Evolutionary conservation across 108 stramenopile genomes (phyloP).

Genomic region (Discostella stelligeroides): DNA sequence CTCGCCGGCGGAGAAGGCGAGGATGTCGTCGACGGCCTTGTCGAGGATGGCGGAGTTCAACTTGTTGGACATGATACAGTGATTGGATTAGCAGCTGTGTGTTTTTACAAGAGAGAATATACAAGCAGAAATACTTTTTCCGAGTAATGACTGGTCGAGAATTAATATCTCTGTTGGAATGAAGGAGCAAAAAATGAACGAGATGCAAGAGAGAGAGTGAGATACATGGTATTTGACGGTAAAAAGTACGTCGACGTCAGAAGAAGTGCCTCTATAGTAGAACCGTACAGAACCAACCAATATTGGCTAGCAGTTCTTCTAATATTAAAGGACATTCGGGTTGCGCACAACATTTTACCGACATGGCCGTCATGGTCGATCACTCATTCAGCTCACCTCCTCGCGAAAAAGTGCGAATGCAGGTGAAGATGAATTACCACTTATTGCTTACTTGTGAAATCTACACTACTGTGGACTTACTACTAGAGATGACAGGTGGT

Average conservation of each 20-base stretch:
- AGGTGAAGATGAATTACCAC: background rate
- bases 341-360: too few relatives aligned
- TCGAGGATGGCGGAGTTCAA: slow-evolving; percentile 87
- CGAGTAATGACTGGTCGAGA: slow-evolving; percentile 79
- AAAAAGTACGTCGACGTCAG: too few relatives aligned
- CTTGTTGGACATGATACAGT: slow-evolving; percentile 77
- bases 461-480: too few relatives aligned
- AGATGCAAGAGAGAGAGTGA: too few relatives aligned
- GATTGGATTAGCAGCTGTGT: slow-evolving; percentile 14
- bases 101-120: background rate
- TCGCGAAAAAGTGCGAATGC: slow-evolving; percentile 46
- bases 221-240: too few relatives aligned
- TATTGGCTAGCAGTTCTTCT: too few relatives aligned
- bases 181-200: slow-evolving; percentile 1
- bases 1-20: slow-evolving; percentile 57
- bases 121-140: slow-evolving; percentile 31
- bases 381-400: slow-evolving; percentile 35
- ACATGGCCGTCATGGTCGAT: background rate
- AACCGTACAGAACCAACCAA: too few relatives aligned
- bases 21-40: slow-evolving; percentile 57
- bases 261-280: too few relatives aligned
- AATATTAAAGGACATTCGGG: too few relatives aligned
- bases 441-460: background rate
- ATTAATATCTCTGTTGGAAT: slow-evolving; percentile 24
- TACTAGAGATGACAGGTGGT: too few relatives aligned